Evolutionary conservation across 179 eudicot genomes (phyloP), one percentile per base, ranked within the genome.

Genomic region (Vitellaria paradoxa): DNA sequence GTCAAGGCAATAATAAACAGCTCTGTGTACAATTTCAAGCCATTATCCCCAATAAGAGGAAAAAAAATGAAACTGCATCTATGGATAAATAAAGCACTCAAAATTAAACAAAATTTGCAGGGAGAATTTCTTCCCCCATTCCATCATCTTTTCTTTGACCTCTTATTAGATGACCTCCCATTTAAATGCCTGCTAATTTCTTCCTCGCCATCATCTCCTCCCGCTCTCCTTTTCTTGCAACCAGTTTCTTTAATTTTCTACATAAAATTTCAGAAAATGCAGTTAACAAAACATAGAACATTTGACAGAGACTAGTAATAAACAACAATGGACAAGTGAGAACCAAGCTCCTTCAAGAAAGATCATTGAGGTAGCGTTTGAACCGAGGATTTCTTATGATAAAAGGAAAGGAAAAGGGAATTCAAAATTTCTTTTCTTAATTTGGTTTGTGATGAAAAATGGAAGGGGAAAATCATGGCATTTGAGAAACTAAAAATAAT

Each of bases 161-260:
- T 91, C 76, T 91, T 87, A 1, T 83, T 79, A 1, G 84, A 79
- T 40, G 83, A 46, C 70, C 76, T 89, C 63, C 80, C 81, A 26
- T 57, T 76, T 66, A 79, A 62, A 79, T 79, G 91, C 62, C 76
- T 89, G 26, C 83, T 82, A 50, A 83, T 71, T 70, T 89, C 97
- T 47, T 92, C 93, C 3, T 80, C 88, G 0, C 82, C 93, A 0
- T 88, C 95, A 15, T 87, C 91, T 26, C 77, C 90, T 56, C 56
- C 79, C 9, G 84, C 84, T 61, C 89, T 84, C 74, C 70, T 88
- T 83, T 77, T 84, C 80, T 69, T 86, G n/a, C 88, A 83, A 30
- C 90, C 89, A 49, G 81, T 78, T 57, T 88, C 96, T 82, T 84
- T 89, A 5, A 87, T 77, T 87, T 87, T 89, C 96, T 92, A 80